phyloP scores from a whole-genome alignment of 352 stramenopile species.

The Pythium catenulatum region DNA sequence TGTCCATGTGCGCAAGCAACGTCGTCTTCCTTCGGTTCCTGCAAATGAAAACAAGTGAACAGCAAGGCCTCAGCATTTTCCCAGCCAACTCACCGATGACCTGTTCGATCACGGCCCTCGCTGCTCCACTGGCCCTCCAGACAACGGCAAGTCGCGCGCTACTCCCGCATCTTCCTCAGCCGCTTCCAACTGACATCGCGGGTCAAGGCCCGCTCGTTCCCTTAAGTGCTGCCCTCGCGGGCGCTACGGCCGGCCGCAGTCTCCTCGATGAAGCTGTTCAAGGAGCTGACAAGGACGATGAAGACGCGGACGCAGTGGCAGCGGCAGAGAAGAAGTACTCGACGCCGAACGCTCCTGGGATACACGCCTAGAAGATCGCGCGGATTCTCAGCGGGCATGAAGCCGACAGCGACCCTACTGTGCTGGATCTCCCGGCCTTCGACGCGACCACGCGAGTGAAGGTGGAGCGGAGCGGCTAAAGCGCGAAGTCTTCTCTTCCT shows the following conservation, averaged over 20 bases:
- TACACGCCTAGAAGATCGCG: constrained; percentile 43
- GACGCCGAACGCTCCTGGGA: background rate
- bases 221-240: background rate
- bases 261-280: background rate
- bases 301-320: background rate
- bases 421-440: background rate
- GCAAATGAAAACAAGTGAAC: constrained; percentile 50
- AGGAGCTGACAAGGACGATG: background rate
- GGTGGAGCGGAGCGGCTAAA: background rate
- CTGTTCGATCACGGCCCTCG: constrained; percentile 14
- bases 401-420: background rate
- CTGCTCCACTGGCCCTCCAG: constrained; percentile 34
- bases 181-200: background rate
- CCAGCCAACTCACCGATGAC: background rate
- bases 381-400: constrained; percentile 42
- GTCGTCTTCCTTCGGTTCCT: constrained; percentile 52
- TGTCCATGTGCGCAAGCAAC: constrained; percentile 38
- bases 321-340: background rate
- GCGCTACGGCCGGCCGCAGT: background rate
- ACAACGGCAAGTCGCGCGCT: background rate
- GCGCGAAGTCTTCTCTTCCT: background rate
- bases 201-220: background rate
- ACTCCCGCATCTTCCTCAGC: background rate
- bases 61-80: constrained; percentile 49
- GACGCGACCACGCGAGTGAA: background rate